Evolutionary conservation across 139 green algal species (phyloP).

Genomic region (Volvox reticuliferus): DNA sequence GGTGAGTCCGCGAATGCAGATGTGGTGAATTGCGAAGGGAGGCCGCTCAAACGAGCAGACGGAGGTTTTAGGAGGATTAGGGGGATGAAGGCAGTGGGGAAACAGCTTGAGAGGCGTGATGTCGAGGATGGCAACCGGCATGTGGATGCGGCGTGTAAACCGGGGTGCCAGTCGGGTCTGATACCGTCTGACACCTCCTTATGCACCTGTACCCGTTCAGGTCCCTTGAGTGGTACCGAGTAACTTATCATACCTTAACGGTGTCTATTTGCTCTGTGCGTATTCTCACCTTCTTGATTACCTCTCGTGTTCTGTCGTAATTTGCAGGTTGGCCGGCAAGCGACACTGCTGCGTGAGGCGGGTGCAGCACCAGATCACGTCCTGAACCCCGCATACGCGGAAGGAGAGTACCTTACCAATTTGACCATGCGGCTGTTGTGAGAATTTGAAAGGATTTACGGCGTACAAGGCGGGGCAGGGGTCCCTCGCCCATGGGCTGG

Average conservation of each 20-base stretch:
- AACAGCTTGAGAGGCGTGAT: too few relatives aligned
- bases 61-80: background rate
- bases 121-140: background rate
- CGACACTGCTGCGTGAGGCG: constrained; percentile 76
- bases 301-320: background rate
- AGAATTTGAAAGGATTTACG: background rate
- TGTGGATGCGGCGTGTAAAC: background rate
- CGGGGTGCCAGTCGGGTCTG: background rate
- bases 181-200: too few relatives aligned
- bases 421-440: constrained; percentile 64
- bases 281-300: constrained; percentile 40
- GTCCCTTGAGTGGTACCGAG: background rate
- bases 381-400: constrained; percentile 81
- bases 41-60: background rate
- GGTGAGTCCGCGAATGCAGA: background rate
- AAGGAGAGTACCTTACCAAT: constrained; percentile 89
- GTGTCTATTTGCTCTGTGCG: background rate
- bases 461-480: too few relatives aligned
- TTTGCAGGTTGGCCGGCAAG: constrained; percentile 38
- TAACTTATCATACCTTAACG: background rate
- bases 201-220: too few relatives aligned
- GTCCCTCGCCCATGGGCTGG: too few relatives aligned
- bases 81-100: too few relatives aligned
- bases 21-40: background rate
- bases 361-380: constrained; percentile 83